A percentile compares a stretch with the other conserved stretches of the same genome.
phyloP scores from a whole-genome alignment of 306 rosid genomes.

The Dalbergia cochinchinensis region DNA sequence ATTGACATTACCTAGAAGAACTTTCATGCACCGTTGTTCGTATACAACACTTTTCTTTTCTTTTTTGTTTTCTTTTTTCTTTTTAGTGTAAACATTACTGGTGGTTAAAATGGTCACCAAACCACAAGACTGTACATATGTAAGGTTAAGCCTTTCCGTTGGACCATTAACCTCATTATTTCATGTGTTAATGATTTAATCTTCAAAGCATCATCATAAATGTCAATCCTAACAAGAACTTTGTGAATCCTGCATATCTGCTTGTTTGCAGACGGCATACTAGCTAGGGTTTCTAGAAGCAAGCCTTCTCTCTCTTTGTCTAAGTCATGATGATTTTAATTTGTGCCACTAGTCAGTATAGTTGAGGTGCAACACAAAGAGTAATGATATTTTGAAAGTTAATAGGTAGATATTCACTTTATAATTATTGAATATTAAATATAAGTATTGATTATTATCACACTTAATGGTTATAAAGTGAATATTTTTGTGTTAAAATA shows the following conservation, averaged over 20 bases:
- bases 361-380: no score
- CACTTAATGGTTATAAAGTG: no score
- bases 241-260: constrained; percentile 41
- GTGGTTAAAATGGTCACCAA: constrained; percentile 93
- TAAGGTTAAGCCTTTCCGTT: constrained; percentile 36
- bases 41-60: background rate
- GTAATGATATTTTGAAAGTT: no score
- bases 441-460: no score
- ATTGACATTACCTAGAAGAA: constrained; percentile 30
- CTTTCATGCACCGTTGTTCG: background rate
- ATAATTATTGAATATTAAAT: no score
- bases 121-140: constrained; percentile 55
- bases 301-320: constrained; percentile 12
- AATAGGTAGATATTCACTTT: no score
- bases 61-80: background rate
- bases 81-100: constrained; percentile 37
- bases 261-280: background rate
- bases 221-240: constrained; percentile 82
- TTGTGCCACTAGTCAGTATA: no score
- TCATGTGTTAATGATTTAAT: constrained; percentile 17
- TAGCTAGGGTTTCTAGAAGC: constrained; percentile 62
- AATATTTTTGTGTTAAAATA: no score
- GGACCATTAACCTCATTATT: constrained; percentile 31
- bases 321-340: no score
- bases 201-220: constrained; percentile 46